A percentile compares a stretch with the other conserved stretches of the same genome.
Conservation (phyloP, 2,329 filamentous ascomycete species). For the Cryoendolithus antarcticus region DNA sequence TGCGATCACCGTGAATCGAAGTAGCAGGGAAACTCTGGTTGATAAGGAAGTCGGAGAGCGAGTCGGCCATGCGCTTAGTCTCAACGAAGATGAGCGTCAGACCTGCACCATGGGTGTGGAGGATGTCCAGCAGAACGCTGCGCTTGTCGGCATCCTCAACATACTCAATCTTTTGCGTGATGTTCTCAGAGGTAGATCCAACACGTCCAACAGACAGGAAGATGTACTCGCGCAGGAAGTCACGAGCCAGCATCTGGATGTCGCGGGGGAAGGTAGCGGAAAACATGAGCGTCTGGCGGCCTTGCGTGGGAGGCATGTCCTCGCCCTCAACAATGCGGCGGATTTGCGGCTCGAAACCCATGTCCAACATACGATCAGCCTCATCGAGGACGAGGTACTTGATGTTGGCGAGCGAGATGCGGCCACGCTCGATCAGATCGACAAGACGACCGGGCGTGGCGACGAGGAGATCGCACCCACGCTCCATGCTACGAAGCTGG, state of each 20-base stretch:
- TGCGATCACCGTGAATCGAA: conserved; percentile 98
- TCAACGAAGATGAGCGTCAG: conserved; percentile 97
- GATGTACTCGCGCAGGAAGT: conserved; percentile 98
- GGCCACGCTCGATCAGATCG: conserved; percentile 94
- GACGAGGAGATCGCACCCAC: conserved; percentile 90
- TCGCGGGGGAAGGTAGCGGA: conserved; percentile 98
- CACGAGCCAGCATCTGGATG: conserved; percentile 96
- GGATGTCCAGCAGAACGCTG: conserved; percentile 90
- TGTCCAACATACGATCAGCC: conserved; percentile 99
- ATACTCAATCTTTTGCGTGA: conserved; percentile 97
- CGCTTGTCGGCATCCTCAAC: conserved; percentile 96
- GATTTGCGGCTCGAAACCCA: conserved; percentile 99
- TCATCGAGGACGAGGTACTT: conserved; percentile 98
- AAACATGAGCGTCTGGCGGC: conserved; percentile 98
- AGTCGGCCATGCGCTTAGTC: conserved; percentile 99
- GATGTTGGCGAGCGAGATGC: conserved; percentile 95
- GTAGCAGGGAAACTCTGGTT: conserved; percentile 98
- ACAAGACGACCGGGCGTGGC: conserved; percentile 95
- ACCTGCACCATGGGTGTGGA: conserved; percentile 82
- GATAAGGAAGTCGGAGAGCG: conserved; percentile 93
- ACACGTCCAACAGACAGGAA: conserved; percentile 98
- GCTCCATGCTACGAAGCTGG: conserved; percentile 96
- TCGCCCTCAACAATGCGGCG: conserved; percentile 96
- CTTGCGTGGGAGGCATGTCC: conserved; percentile 78
- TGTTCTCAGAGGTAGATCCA: conserved; percentile 97